Base-by-base conservation (phyloP, 768 basidiomycete genomes). In the Termitomyces heimii region DNA sequence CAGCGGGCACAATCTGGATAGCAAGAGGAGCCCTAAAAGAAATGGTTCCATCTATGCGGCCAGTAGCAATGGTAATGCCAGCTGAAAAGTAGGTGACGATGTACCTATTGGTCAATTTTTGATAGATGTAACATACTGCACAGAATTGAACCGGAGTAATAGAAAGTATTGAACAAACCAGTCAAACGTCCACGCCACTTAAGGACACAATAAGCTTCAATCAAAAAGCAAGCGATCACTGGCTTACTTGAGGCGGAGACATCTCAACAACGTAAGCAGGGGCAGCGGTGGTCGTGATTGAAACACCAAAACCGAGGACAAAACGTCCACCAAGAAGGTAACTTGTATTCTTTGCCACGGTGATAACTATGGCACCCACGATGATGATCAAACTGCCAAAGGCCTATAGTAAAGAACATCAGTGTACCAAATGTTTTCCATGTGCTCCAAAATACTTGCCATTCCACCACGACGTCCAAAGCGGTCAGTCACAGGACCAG, bases 251-350 rank as follows among this genome's bases (percentile, higher is more conserved):
- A 18, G 82, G 81, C 45, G 84, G 84, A 13, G 80, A 78, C 67
- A 84, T 80, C 66, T 85, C 84, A 20, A 79, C 77, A 9, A 78
- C 77, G 65, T 83, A 84, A 16, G 78, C 68, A 5, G 76, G 74
- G 2, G 75, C 74, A 1, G 76, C 76, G 9, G 74, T 76, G 18
- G 76, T 73, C 5, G 72, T 70, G 14, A 80, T 76, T 4, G 77
- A 70, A 16, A 83, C 80, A 57, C 81, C 80, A 60, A 82, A 78
- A 29, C 82, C 82, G 37, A 84, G 72, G 42, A 82, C 69, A 61
- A 80, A 79, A 26, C 80, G 69, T 44, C 81, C 83, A 20, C 69
- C 80, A 37, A 83, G 71, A 53, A 85, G 77, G 60, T 82, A 81
- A 5, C 69, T 55, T 24, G 73, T 68, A 53, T 70, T 66, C 58